Percentiles rank a stretch among this genome's conserved stretches.
These are phyloP conservation scores for Discostella stelligeroides DNA, from an alignment of 108 stramenopile species.

Conservation along the genomic window DNA sequence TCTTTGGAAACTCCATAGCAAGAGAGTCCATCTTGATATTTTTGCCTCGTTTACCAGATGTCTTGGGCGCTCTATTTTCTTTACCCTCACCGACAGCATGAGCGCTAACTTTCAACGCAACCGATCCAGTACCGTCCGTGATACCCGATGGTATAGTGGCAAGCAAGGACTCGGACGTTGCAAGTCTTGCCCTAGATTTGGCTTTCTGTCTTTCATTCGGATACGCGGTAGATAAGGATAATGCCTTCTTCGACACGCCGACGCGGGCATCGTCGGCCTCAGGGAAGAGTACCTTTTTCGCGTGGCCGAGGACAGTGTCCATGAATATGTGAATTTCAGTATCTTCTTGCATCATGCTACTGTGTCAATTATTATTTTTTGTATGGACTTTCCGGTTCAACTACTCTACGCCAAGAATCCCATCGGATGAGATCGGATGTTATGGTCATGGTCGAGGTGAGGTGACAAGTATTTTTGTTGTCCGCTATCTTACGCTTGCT, in stretches of 20 bases:
- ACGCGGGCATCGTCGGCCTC: constrained; percentile 1
- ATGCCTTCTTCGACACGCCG: neutral
- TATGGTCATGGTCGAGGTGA: too few species aligned
- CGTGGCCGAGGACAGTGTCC: constrained; percentile 24
- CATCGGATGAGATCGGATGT: too few species aligned
- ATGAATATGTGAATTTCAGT: constrained; percentile 22
- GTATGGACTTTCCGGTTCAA: too few species aligned
- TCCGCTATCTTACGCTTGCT: too few species aligned
- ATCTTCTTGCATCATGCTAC: constrained; percentile 9
- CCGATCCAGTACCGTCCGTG: neutral
- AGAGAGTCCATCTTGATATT: constrained; percentile 29
- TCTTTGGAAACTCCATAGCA: neutral
- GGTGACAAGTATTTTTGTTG: too few species aligned
- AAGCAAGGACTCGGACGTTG: constrained; percentile 20
- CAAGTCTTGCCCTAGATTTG: constrained; percentile 10
- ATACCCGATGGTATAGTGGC: constrained; percentile 1
- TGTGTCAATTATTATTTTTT: too few species aligned
- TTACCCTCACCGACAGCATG: neutral
- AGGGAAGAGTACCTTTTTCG: constrained; percentile 35
- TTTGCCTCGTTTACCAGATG: neutral
- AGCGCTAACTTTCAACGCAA: neutral
- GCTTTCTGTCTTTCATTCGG: constrained; percentile 17
- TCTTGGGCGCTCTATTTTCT: constrained; percentile 20
- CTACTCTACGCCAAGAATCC: too few species aligned
- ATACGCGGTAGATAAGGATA: constrained; percentile 6